These are phyloP conservation scores for Claviceps sp. DNA, from an alignment of 2,329 filamentous ascomycete species.

Conservation along the genomic window DNA sequence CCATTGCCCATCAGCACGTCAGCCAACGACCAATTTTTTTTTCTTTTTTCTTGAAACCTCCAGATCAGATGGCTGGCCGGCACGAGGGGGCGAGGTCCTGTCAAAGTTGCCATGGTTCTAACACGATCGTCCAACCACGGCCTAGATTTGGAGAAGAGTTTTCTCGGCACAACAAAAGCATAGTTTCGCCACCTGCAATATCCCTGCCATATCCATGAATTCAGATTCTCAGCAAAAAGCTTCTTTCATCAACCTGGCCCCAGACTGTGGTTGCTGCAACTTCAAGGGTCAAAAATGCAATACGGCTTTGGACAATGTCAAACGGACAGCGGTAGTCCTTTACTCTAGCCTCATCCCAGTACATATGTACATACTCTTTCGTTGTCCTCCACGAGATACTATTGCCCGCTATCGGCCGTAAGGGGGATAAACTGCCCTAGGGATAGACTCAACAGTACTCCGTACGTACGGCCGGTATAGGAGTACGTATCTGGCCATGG, in stretches of 20 bases:
- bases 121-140: neutral
- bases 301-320: neutral
- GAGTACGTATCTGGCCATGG: neutral
- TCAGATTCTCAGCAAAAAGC: neutral
- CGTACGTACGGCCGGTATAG: neutral
- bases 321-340: neutral
- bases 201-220: neutral
- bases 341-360: neutral
- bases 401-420: no score
- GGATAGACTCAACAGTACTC: no score
- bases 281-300: constrained; percentile 2
- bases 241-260: neutral
- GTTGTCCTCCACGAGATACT: no score
- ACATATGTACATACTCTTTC: no score
- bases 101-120: neutral
- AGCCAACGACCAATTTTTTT: neutral
- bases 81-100: no score
- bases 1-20: neutral
- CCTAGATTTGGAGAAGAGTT: neutral
- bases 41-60: neutral
- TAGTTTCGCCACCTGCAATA: neutral
- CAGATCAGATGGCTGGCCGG: neutral
- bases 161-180: constrained; percentile 1
- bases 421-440: no score
- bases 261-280: neutral